Evolutionary conservation across 805 yeast genomes (phyloP).

Genomic region (Saccharomycopsis synnaedendra): DNA sequence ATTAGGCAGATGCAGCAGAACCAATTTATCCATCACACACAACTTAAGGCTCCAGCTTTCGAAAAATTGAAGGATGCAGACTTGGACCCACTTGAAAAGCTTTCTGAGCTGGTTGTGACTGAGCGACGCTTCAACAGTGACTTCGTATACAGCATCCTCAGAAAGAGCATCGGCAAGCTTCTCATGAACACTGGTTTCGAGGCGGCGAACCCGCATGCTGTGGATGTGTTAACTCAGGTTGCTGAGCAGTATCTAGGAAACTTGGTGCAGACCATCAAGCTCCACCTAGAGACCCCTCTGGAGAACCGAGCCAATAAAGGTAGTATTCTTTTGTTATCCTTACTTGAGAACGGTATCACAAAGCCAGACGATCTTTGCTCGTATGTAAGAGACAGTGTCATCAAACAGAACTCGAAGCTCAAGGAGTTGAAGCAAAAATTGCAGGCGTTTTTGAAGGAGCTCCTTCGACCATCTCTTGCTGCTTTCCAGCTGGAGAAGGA

Average conservation of each 20-base stretch:
- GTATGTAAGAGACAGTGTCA: constrained; percentile 61
- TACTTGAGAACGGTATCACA: constrained; percentile 78
- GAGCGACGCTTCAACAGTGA: constrained; percentile 43
- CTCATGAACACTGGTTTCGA: constrained; percentile 93
- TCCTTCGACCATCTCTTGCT: constrained; percentile 61
- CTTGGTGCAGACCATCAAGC: constrained; percentile 56
- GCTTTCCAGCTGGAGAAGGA: constrained; percentile 33
- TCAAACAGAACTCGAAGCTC: constrained; percentile 58
- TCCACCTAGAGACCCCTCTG: constrained; percentile 55
- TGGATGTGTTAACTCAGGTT: constrained; percentile 68
- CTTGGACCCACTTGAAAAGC: constrained; percentile 71
- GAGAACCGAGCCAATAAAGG: constrained; percentile 24
- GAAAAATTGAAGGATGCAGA: constrained; percentile 55
- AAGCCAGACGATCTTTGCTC: constrained; percentile 67
- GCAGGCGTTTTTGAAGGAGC: constrained; percentile 61
- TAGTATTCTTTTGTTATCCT: constrained; percentile 46
- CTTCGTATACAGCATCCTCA: constrained; percentile 54
- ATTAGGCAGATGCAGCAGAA: constrained; percentile 87
- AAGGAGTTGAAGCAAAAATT: constrained; percentile 57
- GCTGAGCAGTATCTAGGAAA: constrained; percentile 75
- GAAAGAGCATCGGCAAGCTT: constrained; percentile 61
- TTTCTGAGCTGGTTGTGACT: constrained; percentile 43
- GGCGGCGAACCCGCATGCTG: constrained; percentile 64
- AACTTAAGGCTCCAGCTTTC: constrained; percentile 57
- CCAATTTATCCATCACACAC: constrained; percentile 62